A percentile compares a stretch with the other conserved stretches of the same genome.
phyloP scores from a whole-genome alignment of 73 alveolate genomes.

The Paramecium octaurelia region DNA sequence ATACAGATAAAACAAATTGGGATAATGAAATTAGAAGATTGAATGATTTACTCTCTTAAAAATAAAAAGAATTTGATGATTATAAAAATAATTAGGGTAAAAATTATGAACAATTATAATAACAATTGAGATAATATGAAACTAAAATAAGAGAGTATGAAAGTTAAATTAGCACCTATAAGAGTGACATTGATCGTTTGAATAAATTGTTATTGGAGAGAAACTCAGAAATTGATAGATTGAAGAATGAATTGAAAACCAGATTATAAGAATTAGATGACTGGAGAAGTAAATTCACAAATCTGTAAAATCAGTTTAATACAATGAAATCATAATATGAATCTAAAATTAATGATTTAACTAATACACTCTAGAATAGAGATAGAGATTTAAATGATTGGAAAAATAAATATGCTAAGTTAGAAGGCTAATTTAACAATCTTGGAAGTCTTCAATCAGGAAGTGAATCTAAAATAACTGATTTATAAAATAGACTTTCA shows the following conservation, averaged over 20 bases:
- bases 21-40: background rate
- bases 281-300: background rate
- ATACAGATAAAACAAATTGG: background rate
- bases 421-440: conserved; percentile 32
- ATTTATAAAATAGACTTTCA: background rate
- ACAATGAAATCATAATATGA: conserved; percentile 12
- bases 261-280: background rate
- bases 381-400: conserved; percentile 40
- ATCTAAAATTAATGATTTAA: background rate
- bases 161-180: background rate
- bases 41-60: background rate
- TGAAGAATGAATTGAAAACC: background rate
- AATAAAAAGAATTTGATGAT: conserved; percentile 2
- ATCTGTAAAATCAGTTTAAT: background rate
- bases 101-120: background rate
- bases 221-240: background rate
- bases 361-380: background rate
- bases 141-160: background rate
- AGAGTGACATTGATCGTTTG: background rate
- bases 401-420: background rate
- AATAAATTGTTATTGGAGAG: background rate
- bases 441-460: conserved; percentile 19
- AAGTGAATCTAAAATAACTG: conserved; percentile 24
- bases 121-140: background rate
- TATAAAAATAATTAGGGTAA: background rate